Conservation (phyloP, 441 rosid species). For the Adansonia gregorii region DNA sequence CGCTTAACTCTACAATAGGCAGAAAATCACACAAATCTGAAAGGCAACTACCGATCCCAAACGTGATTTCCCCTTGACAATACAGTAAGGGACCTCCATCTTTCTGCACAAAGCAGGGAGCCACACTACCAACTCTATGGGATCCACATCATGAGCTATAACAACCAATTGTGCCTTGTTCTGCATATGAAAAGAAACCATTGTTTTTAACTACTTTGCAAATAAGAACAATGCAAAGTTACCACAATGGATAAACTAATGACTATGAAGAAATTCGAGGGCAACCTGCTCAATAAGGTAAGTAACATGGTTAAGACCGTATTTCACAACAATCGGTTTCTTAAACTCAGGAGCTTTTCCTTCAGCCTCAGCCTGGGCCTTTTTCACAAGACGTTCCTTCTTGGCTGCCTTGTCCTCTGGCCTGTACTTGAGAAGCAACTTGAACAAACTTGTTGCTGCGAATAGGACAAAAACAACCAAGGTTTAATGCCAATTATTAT, state of each 20-base stretch:
- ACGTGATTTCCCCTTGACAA: conserved; percentile 91
- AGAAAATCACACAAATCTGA: conserved; percentile 65
- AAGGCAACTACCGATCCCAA: conserved; percentile 84
- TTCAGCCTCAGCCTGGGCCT: conserved; percentile 83
- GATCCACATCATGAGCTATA: conserved; percentile 94
- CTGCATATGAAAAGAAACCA: conserved; percentile 37
- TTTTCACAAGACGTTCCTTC: conserved; percentile 76
- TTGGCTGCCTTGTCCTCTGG: conserved; percentile 90
- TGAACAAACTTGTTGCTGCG: conserved; percentile 70
- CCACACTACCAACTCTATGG: conserved; percentile 94
- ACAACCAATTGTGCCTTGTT: conserved; percentile 91
- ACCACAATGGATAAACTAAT: background rate
- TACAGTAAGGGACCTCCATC: conserved; percentile 95
- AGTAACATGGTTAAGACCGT: conserved; percentile 87
- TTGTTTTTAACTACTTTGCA: background rate
- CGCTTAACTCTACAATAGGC: conserved; percentile 56
- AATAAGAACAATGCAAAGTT: no score
- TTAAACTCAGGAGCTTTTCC: conserved; percentile 73
- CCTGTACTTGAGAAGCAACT: conserved; percentile 79
- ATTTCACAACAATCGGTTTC: conserved; percentile 87
- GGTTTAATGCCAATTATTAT: background rate
- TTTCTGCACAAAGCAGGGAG: conserved; percentile 83
- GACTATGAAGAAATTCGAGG: background rate
- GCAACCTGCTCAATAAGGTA: conserved; percentile 81
- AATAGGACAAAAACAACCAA: background rate